phyloP scores from a whole-genome alignment of 176 grass and related monocot genomes.

The Bolboschoenus planiculmis region DNA sequence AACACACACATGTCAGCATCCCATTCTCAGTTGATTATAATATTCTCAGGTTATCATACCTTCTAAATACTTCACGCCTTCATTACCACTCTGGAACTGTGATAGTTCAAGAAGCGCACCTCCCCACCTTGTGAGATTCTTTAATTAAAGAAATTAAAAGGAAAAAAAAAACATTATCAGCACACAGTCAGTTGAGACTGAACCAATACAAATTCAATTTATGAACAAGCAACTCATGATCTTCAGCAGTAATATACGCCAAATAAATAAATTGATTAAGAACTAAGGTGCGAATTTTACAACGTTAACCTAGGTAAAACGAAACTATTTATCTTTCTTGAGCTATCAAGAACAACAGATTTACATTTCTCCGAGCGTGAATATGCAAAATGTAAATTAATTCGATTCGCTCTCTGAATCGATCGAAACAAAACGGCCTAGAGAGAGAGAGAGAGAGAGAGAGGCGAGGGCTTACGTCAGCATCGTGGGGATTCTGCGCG shows the following conservation, averaged over 20 bases:
- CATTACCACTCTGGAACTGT: conserved; percentile 27
- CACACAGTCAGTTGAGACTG: neutral
- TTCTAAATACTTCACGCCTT: conserved; percentile 29
- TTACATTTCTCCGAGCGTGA: neutral
- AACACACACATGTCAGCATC: neutral
- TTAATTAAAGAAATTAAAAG: neutral
- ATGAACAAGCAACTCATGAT: neutral
- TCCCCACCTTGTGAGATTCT: conserved; percentile 52
- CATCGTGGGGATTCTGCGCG: conserved; percentile 33
- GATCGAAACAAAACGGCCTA: neutral
- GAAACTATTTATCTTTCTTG: neutral
- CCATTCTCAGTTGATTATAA: neutral
- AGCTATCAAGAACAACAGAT: neutral
- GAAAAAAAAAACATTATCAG: neutral
- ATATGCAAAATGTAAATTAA: neutral
- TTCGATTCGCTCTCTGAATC: neutral
- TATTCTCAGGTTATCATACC: neutral
- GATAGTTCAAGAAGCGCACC: conserved; percentile 38
- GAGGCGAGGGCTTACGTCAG: conserved; percentile 24
- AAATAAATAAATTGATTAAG: neutral
- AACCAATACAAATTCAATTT: neutral
- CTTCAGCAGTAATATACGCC: neutral
- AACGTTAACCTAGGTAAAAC: neutral
- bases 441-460: neutral
- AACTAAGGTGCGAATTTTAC: neutral